Evolutionary conservation across 208 protist genomes (phyloP).

Genomic region (Acanthamoeba rhysodes): DNA sequence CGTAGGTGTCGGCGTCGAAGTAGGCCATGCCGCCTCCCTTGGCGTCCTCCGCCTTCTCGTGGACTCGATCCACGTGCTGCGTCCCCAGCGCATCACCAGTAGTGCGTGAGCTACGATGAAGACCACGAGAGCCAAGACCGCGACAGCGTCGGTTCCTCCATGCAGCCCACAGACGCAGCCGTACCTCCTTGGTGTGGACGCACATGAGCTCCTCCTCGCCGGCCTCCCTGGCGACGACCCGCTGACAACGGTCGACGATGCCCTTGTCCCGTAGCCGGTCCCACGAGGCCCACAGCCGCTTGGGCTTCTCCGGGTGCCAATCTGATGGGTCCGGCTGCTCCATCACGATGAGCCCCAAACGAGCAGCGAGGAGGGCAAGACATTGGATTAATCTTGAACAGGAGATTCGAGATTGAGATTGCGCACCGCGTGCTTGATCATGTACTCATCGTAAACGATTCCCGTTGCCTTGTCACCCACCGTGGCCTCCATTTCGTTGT

Average conservation of each 20-base stretch:
- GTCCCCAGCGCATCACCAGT: background rate
- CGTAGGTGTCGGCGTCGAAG: slow-evolving; percentile 69
- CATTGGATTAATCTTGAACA: background rate
- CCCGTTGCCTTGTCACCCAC: background rate
- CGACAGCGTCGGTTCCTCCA: no score
- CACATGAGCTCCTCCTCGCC: background rate
- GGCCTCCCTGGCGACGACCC: slow-evolving; percentile 18
- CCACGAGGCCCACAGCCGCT: slow-evolving; percentile 15
- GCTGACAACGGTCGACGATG: slow-evolving; percentile 38
- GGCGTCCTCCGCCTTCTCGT: slow-evolving; percentile 55
- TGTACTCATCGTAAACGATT: slow-evolving; percentile 52
- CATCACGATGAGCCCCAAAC: background rate
- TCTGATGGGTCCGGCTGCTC: slow-evolving; percentile 13
- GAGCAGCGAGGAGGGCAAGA: background rate
- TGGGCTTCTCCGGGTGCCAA: slow-evolving; percentile 59
- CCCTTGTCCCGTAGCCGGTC: background rate
- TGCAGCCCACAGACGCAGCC: background rate
- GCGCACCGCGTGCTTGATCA: slow-evolving; percentile 23
- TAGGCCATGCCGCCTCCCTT: slow-evolving; percentile 27
- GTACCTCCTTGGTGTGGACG: background rate
- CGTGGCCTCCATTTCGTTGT: background rate
- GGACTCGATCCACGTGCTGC: slow-evolving; percentile 11
- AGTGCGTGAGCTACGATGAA: no score
- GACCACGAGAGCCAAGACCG: no score
- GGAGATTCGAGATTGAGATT: background rate